Evolutionary conservation across 768 basidiomycete genomes (phyloP), one percentile per base, ranked within the genome.

Genomic region (Clitopilus passeckerianus): DNA sequence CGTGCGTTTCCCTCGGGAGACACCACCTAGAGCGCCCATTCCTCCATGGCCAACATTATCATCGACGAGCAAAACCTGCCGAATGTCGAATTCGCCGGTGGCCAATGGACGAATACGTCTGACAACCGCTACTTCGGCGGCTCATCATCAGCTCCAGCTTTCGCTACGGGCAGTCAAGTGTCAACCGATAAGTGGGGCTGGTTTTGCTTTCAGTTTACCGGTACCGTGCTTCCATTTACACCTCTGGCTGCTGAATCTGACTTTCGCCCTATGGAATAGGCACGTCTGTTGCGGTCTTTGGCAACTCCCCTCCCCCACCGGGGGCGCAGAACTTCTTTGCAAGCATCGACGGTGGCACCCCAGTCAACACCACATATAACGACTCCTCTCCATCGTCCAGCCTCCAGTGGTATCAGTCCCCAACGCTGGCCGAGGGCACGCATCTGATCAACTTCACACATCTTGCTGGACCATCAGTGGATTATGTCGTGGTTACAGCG

Each of bases 331-430:
- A 57, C 14, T 58, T 69, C 33, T 50, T 53, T 4, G 64, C 68
- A 14, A 63, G 63, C 0, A 70, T 71, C 23, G 70, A 71, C 57
- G 68, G 65, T 27, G 58, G 44, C 10, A 41, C 58, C 0, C 52
- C 68, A 0, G 62, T 60, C 33, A 67, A 65, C 30, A 60, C 63
- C 5, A 63, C 61, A 9, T 71, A 67, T 53, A 41, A 55, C 0
- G 70, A 71, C 50, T 65, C 69, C 16, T 64, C 65, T 58, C 69
- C 69, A 7, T 66, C 62, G 10, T 63, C 59, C 15, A 67, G 68
- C 41, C 64, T 63, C 6, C 68, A 71, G 54, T 71, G 70, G 70
- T 71, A 68, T 33, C 61, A 68, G 56, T 65, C 70, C 0, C 69
- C 69, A 0, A 54, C 44, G 1, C 61, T 71, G 18, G 20, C 64